Base-by-base conservation (phyloP, 257 asterid species). In the Lycium ferocissimum region DNA sequence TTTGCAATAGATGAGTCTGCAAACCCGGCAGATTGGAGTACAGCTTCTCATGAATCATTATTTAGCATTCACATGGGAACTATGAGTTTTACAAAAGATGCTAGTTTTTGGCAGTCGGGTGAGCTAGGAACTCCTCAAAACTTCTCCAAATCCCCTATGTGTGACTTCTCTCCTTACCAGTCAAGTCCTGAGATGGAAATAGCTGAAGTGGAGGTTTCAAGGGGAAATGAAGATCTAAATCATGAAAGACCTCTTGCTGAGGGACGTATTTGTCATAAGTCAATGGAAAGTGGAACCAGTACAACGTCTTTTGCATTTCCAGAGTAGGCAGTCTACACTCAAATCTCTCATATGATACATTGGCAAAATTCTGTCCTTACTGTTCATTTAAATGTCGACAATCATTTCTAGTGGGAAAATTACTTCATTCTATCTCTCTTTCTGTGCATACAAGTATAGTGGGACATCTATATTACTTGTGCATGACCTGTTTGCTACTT, bases 271-370 rank as follows among this genome's bases (percentile, higher is more conserved):
- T 70, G 33, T 70, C 54, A 49, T 40, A 40, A 40, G 1, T 45
- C 78, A 70, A 17, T 70, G 53, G 76, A 43, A 37, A 81, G 84
- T 81, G 59, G 61, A 47, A 43, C 62, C 61, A 45, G 57, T 43
- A 69, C 45, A 81, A 81, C 7, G 71, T 81, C 84, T 35, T 81
- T 81, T 62, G 84, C 84, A 20, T 81, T 81, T 69, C 84, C 84
- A 81, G 57, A 20, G 84, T 81, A 81, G 56, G 84, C 71, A 81
- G 43, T 11, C 83, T 14, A 15, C 2, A 1, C 78, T 38, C 79
- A 17, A 17, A 70, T 26, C 35, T 70, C 54, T 70, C 79, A 17
- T 70, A 70, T 70, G 54, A 70, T 70, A 40, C 54, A 40, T 40
- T 56, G 61, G 67, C 47, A 79, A 56, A 79, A 1, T 79, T n/a